Evolutionary conservation across 495 filamentous ascomycete genomes (phyloP).

Genomic region (Aspergillus sclerotiicarbonarius): DNA sequence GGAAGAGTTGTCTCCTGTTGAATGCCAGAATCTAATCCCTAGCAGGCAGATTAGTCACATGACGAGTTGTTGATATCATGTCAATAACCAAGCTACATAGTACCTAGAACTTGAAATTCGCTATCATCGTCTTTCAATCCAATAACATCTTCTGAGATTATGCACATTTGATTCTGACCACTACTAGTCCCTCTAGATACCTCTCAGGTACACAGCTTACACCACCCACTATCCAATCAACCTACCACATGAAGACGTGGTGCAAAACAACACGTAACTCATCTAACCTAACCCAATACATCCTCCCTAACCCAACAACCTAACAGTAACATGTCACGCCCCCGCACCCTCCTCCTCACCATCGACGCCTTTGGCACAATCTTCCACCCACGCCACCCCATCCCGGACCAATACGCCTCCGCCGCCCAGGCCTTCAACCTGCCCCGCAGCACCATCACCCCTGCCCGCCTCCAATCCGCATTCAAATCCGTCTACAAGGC

Average conservation of each 20-base stretch:
- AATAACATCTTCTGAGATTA: background rate
- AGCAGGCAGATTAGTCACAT: no score
- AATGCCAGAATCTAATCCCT: no score
- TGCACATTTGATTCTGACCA: no score
- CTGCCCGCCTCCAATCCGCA: conserved; percentile 25
- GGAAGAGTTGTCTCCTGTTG: no score
- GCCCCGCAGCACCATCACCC: conserved; percentile 28
- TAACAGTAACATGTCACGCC: conserved; percentile 1
- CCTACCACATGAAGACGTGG: no score
- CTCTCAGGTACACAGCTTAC: no score
- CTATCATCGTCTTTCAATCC: background rate
- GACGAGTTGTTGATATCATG: no score
- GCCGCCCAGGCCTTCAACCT: conserved; percentile 60
- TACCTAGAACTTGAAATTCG: no score
- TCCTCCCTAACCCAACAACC: background rate
- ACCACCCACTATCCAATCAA: no score
- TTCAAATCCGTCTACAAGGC: conserved; percentile 53
- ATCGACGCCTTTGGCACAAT: conserved; percentile 80
- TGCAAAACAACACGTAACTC: no score
- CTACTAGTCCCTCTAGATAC: no score
- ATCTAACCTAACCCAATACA: background rate
- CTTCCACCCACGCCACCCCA: conserved; percentile 58
- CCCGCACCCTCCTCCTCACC: conserved; percentile 57
- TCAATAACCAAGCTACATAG: no score
- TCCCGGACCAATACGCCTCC: conserved; percentile 61